phyloP scores from a whole-genome alignment of 441 rosid species.

The Gossypium schwendimanii region DNA sequence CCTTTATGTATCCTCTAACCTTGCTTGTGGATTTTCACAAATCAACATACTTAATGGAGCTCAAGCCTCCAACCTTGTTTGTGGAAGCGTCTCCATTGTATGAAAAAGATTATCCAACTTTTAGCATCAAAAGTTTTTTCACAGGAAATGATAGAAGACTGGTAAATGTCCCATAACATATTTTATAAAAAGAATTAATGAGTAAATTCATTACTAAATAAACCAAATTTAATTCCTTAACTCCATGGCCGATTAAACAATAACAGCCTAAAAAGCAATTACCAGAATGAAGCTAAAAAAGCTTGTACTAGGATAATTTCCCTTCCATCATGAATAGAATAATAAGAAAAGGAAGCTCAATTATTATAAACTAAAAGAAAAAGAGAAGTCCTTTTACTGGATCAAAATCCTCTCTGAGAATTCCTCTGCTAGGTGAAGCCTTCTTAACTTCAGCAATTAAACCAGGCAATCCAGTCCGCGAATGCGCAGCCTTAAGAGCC shows the following conservation, averaged over 20 bases:
- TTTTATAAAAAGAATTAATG: not conserved
- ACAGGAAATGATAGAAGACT: not conserved
- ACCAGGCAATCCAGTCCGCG: slow-evolving; percentile 69
- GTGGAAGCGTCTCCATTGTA: not conserved
- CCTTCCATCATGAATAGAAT: not conserved
- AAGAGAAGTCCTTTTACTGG: slow-evolving; percentile 36
- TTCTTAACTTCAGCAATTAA: slow-evolving; percentile 97
- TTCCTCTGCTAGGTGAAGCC: slow-evolving; percentile 96
- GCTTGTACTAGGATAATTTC: not conserved
- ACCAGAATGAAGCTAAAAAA: not conserved
- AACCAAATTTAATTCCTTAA: not conserved
- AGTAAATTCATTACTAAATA: not conserved
- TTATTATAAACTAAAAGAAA: not conserved
- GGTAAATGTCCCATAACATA: not conserved
- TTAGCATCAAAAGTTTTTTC: not conserved
- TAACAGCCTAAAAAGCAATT: not conserved
- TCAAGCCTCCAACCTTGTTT: not conserved
- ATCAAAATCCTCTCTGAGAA: slow-evolving; percentile 79
- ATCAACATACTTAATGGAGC: not conserved
- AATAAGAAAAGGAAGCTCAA: not conserved
- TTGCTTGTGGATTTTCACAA: not conserved
- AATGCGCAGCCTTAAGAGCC: slow-evolving; percentile 65
- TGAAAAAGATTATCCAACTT: not conserved
- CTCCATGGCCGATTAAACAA: not conserved
- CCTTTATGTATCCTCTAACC: not conserved